phyloP scores from a whole-genome alignment of 2,329 filamentous ascomycete genomes.

The Gyromitra esculenta region DNA sequence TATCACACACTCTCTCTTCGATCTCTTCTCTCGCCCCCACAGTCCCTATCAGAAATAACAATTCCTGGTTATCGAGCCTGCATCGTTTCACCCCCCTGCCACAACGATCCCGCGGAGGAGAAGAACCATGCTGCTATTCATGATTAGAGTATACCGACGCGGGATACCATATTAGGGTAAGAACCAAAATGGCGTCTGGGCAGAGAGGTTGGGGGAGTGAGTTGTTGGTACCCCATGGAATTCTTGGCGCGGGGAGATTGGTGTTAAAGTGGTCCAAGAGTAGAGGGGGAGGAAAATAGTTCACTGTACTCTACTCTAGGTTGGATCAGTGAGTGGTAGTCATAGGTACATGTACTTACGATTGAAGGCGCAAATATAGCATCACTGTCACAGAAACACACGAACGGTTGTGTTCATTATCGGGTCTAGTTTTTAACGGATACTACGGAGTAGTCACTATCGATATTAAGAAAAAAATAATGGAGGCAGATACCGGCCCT shows the following conservation, averaged over 20 bases:
- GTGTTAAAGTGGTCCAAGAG: conserved; percentile 81
- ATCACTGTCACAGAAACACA: conserved; percentile 4
- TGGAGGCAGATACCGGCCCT: too few species aligned
- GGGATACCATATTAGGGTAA: conserved; percentile 37
- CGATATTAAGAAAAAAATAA: conserved; percentile 1
- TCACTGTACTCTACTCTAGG: not conserved
- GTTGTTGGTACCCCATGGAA: conserved; percentile 83
- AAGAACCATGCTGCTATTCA: conserved; percentile 82
- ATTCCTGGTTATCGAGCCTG: conserved; percentile 73
- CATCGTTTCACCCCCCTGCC: conserved; percentile 75
- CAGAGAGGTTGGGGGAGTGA: conserved; percentile 65
- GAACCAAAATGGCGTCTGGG: conserved; percentile 68
- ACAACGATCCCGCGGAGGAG: conserved; percentile 81
- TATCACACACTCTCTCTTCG: conserved; percentile 72
- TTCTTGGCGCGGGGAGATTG: conserved; percentile 69
- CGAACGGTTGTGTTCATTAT: conserved; percentile 19
- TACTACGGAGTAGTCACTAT: not conserved
- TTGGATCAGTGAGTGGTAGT: conserved; percentile 1
- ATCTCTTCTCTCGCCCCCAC: conserved; percentile 81
- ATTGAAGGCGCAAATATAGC: not conserved
- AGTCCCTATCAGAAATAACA: conserved; percentile 74
- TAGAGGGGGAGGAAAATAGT: conserved; percentile 87
- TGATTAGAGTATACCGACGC: conserved; percentile 91
- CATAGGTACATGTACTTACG: conserved; percentile 2
- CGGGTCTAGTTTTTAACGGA: too few species aligned